These are phyloP conservation scores for Phytopythium boreale DNA, from an alignment of 352 stramenopile species.

Conservation along the genomic window DNA sequence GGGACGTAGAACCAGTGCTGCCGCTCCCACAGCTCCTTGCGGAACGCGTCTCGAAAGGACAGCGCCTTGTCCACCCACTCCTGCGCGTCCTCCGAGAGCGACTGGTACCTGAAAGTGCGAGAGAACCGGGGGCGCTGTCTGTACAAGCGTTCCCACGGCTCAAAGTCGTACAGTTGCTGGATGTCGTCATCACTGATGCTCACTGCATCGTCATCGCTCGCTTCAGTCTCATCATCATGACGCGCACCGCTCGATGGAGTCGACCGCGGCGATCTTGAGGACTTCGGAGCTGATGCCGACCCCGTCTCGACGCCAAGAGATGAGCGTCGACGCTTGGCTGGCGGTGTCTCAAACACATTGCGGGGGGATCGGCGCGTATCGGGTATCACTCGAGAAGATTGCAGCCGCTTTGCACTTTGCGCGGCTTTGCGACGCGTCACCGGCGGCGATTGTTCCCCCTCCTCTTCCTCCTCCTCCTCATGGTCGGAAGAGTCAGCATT, in stretches of 20 bases:
- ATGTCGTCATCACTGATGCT: background rate
- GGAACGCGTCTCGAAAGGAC: background rate
- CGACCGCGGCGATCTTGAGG: too few relatives aligned
- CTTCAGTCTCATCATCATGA: background rate
- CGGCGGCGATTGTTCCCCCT: background rate
- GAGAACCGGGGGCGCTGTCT: too few relatives aligned
- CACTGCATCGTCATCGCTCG: background rate
- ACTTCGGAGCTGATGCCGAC: background rate
- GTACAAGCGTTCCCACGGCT: background rate
- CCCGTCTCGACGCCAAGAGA: background rate
- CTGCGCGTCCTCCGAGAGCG: background rate
- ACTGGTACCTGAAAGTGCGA: background rate
- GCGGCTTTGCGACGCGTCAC: background rate
- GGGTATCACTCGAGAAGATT: background rate
- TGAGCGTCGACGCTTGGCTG: background rate
- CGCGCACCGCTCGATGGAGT: background rate
- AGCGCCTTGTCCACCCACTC: background rate
- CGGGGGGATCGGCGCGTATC: background rate
- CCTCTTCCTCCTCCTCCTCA: background rate
- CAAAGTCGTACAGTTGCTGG: background rate
- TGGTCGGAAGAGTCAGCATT: background rate
- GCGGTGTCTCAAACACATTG: background rate
- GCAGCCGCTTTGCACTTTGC: background rate
- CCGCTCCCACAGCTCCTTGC: background rate
- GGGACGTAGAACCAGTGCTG: background rate